Percentiles rank a stretch among this genome's conserved stretches.
Evolutionary conservation across 148 eudicot genomes (phyloP).

Genomic region (Agrostemma githago): DNA sequence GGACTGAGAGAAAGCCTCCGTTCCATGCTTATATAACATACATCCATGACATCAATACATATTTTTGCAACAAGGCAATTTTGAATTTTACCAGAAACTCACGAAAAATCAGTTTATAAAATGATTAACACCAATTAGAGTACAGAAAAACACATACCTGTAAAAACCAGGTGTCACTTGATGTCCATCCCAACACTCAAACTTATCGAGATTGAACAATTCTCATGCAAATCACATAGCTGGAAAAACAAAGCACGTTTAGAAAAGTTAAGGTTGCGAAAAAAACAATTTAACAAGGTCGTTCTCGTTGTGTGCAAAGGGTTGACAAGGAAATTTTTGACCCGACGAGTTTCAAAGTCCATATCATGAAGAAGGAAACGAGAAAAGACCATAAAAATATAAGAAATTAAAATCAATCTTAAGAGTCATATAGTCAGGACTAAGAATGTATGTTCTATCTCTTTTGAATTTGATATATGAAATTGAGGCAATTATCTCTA

Average conservation of each 20-base stretch:
- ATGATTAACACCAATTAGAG: background rate
- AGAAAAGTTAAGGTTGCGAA: background rate
- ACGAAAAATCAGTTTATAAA: background rate
- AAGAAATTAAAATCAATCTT: constrained; percentile 34
- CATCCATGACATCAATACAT: background rate
- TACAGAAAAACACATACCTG: constrained; percentile 41
- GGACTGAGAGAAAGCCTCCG: constrained; percentile 94
- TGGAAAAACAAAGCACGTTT: constrained; percentile 28
- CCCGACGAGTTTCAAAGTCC: no score
- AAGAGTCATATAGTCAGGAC: constrained; percentile 79
- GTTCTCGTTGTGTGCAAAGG: no score
- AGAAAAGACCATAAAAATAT: background rate
- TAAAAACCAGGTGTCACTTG: constrained; percentile 89
- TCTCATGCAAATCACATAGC: constrained; percentile 87
- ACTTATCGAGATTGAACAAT: constrained; percentile 90
- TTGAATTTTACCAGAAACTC: background rate
- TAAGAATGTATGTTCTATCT: constrained; percentile 66
- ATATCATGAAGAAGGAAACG: background rate
- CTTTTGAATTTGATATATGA: constrained; percentile 69
- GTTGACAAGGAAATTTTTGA: no score
- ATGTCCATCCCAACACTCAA: constrained; percentile 87
- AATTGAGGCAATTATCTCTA: constrained; percentile 75
- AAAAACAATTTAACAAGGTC: no score
- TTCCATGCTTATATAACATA: constrained; percentile 50
- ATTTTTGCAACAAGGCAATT: background rate